Evolutionary conservation across 106 monocot species (phyloP).

Genomic region (Hemerocallis citrina): DNA sequence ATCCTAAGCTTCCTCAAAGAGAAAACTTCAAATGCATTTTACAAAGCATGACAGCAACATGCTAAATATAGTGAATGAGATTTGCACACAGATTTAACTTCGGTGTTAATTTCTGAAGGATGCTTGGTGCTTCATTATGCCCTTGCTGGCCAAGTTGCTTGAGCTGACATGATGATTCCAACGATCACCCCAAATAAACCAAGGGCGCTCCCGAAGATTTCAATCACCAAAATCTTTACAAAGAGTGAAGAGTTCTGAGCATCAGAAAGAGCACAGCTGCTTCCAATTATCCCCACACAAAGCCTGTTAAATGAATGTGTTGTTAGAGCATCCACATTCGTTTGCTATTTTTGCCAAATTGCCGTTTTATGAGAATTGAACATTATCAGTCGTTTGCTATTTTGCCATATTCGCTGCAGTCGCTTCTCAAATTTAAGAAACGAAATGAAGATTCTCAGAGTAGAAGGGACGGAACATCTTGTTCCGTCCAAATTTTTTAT

Average conservation of each 20-base stretch:
- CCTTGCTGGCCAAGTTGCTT: constrained; percentile 83
- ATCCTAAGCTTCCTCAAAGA: neutral
- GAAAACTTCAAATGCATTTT: neutral
- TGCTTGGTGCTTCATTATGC: no score
- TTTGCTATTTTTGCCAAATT: no score
- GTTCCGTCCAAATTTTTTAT: no score
- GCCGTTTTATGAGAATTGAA: no score
- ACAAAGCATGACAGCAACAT: no score
- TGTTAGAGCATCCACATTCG: no score
- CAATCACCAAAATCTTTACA: constrained; percentile 92
- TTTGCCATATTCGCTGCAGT: no score
- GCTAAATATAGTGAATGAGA: neutral
- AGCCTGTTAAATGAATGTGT: constrained; percentile 37
- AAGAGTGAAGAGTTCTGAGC: constrained; percentile 91
- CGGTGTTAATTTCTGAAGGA: no score
- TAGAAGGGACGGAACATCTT: no score
- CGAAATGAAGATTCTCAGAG: no score
- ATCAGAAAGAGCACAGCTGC: constrained; percentile 88
- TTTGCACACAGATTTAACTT: neutral
- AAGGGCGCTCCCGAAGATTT: constrained; percentile 93
- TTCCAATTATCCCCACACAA: constrained; percentile 94
- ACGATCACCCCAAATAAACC: constrained; percentile 93
- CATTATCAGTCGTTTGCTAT: no score
- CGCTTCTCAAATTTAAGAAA: no score
- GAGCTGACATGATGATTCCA: constrained; percentile 90